Conservation (phyloP, 2,329 filamentous ascomycete species). For the Aspergillus calidoustus region DNA sequence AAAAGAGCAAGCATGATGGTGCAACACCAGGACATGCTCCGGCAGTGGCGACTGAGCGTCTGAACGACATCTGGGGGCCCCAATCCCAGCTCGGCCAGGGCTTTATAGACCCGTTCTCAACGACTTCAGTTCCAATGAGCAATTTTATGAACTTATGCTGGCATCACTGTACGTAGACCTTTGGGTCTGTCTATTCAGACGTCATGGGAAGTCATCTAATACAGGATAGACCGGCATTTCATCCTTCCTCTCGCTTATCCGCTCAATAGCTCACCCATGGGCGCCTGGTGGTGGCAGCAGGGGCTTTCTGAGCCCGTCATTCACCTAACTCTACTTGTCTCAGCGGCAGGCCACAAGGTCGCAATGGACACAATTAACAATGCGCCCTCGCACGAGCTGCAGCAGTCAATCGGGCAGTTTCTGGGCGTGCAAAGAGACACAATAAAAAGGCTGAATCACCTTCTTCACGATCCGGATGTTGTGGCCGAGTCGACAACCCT, state of each 20-base stretch:
- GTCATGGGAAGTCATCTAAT: not conserved
- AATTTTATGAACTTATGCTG: conserved; percentile 9
- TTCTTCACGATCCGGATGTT: not conserved
- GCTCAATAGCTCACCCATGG: conserved; percentile 1
- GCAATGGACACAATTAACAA: not conserved
- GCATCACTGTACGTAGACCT: conserved; percentile 5
- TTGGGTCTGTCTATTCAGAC: not conserved
- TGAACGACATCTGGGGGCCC: not conserved
- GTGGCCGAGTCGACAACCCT: not conserved
- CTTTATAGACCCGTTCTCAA: conserved; percentile 5
- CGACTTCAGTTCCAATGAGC: not conserved
- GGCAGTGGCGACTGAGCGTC: not conserved
- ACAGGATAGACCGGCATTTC: not conserved
- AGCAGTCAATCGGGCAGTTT: not conserved
- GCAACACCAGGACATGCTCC: too few relatives aligned
- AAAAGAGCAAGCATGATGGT: too few relatives aligned
- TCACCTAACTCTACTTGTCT: conserved; percentile 1
- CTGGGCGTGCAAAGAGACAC: conserved; percentile 4
- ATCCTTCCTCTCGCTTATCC: conserved; percentile 3
- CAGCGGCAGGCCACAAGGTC: conserved; percentile 1
- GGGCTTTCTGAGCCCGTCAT: conserved; percentile 4
- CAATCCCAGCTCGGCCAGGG: conserved; percentile 4
- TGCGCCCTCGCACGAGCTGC: not conserved
- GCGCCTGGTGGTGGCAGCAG: conserved; percentile 10
- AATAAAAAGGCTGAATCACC: not conserved